Evolutionary conservation across 2,329 filamentous ascomycete genomes (phyloP).

Genomic region (Sordariomycetes sp.): DNA sequence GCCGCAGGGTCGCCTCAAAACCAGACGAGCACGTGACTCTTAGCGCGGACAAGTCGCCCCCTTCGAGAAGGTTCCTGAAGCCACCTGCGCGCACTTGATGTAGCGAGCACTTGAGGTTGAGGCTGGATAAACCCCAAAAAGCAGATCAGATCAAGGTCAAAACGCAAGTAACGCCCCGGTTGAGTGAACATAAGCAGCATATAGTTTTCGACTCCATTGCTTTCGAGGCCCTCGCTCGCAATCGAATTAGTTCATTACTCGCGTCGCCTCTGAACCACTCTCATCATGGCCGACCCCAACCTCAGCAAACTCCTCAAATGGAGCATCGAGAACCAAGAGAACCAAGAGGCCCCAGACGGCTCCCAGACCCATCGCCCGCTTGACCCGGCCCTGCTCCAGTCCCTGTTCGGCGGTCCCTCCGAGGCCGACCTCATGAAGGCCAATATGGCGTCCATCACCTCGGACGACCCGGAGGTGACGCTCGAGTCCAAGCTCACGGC

Average conservation of each 20-base stretch:
- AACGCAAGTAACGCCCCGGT: not conserved
- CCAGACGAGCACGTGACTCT: not conserved
- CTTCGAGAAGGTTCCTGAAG: conserved; percentile 5
- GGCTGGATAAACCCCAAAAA: not conserved
- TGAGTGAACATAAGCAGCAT: not conserved
- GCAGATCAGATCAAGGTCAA: not conserved
- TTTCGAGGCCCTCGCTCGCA: not conserved
- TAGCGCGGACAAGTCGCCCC: not conserved
- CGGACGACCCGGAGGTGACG: conserved; percentile 47
- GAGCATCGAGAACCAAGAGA: conserved; percentile 44
- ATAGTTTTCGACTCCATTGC: not conserved
- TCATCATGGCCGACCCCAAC: conserved; percentile 29
- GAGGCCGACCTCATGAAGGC: conserved; percentile 89
- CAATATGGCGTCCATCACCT: conserved; percentile 66
- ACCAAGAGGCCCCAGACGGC: conserved; percentile 19
- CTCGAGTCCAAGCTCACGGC: conserved; percentile 71
- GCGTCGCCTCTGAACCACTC: not conserved
- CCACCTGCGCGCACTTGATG: not conserved
- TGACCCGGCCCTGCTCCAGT: conserved; percentile 58
- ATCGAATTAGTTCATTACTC: not conserved
- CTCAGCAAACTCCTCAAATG: conserved; percentile 75
- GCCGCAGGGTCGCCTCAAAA: not conserved
- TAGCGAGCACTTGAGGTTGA: not conserved
- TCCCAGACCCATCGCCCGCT: conserved; percentile 31
- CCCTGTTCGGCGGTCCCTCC: conserved; percentile 72